Base-by-base conservation (phyloP, 129 eudicot genomes). In the Saposhnikovia divaricata region DNA sequence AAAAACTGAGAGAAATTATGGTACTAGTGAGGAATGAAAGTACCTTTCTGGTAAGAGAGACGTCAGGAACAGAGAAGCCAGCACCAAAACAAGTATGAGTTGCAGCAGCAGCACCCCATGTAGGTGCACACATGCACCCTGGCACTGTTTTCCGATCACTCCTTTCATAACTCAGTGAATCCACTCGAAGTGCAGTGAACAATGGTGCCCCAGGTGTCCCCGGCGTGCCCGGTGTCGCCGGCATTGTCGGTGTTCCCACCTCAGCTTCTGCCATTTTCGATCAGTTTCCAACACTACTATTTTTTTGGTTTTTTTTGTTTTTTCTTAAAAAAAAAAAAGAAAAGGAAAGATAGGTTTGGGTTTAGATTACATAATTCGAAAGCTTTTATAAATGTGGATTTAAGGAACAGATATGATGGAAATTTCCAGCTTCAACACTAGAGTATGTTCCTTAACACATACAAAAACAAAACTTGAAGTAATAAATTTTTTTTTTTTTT, bases 31-130 rank as follows among this genome's bases (percentile, higher is more conserved):
- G 48, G 7, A 13, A 72, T 31, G 1, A 19, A 45, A 25, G 43
- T 87, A 89, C 97, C 96, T 92, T 92, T 78, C 96, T 88, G 37
- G 97, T 88, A 82, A 92, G 97, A 5, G 97, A 90, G 70, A 92
- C 82, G 7, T 88, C 97, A 0, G 97, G 88, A 78, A 92, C 82
- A 76, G 86, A 87, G 12, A 89, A 74, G 86, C 34, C 34, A 61
- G 69, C 69, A n/a, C 69, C 69, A 61, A 92, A 83, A 83, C 97
- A 92, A n/a, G 87, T 87, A 66, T 86, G 90, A 65, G 89, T 85
- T 42, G 91, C 87, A 18, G 88, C 4, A 46, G 47, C 13, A 9
- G 50, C 0, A 46, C 4, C 89, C 84, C 84, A 87, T 23, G 89
- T 74, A 18, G 61, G 42, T 27, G 76, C 81, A 71, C 83, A 83